Evolutionary conservation across 1,139 yeast species (phyloP).

Genomic region (Candida tropicalis): DNA sequence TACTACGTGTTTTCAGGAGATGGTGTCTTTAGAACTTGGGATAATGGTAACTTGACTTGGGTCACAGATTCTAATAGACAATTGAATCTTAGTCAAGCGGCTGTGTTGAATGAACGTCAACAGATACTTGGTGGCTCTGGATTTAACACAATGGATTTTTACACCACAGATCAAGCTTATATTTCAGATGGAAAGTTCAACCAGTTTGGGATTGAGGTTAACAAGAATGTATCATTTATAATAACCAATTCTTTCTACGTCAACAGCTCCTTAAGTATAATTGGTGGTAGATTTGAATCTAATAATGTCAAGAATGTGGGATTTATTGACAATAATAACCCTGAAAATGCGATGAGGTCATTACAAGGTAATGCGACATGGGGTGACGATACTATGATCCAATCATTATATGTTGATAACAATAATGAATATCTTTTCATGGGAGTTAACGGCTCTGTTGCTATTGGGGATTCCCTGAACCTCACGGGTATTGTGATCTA

Average conservation of each 20-base stretch:
- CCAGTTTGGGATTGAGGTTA: constrained; percentile 26
- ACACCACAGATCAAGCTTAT: constrained; percentile 34
- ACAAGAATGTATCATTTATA: constrained; percentile 31
- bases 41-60: constrained; percentile 37
- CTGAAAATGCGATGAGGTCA: constrained; percentile 25
- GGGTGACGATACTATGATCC: constrained; percentile 39
- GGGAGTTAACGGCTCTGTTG: constrained; percentile 54
- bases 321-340: constrained; percentile 38
- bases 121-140: constrained; percentile 43
- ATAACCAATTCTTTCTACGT: constrained; percentile 45
- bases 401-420: constrained; percentile 45
- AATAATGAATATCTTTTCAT: constrained; percentile 42
- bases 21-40: constrained; percentile 41
- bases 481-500: constrained; percentile 55
- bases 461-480: constrained; percentile 23
- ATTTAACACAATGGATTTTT: constrained; percentile 41
- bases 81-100: constrained; percentile 41
- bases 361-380: constrained; percentile 37
- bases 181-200: constrained; percentile 25
- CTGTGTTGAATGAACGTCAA: constrained; percentile 24
- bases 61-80: constrained; percentile 36
- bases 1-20: constrained; percentile 41
- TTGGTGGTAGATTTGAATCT: constrained; percentile 51
- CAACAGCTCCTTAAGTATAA: constrained; percentile 50
- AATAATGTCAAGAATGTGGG: constrained; percentile 33